Percentiles rank a stretch among this genome's conserved stretches.
Evolutionary conservation across 2,329 filamentous ascomycete genomes (phyloP).

Genomic region (Ilyonectria robusta): DNA sequence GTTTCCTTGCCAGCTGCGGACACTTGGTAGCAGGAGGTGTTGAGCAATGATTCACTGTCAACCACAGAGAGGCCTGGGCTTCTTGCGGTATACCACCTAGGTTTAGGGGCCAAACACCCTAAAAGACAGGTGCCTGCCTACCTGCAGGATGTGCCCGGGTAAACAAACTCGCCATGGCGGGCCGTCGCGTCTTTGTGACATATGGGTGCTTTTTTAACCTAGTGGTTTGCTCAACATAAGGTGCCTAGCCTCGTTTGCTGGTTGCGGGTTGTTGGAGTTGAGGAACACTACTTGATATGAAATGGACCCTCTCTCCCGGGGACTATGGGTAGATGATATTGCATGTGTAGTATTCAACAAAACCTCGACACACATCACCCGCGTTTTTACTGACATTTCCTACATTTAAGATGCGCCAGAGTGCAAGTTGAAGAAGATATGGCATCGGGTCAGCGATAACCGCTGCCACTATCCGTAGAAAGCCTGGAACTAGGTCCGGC

Average conservation of each 20-base stretch:
- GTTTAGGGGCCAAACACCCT: too few species aligned
- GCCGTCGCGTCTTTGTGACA: too few species aligned
- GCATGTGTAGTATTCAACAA: background rate
- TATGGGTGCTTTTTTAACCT: background rate
- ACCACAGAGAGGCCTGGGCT: background rate
- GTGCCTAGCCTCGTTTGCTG: background rate
- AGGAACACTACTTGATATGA: background rate
- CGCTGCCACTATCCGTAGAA: background rate
- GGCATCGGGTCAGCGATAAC: background rate
- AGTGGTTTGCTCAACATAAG: background rate
- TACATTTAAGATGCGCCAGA: background rate
- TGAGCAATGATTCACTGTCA: background rate
- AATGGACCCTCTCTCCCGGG: background rate
- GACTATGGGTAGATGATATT: background rate
- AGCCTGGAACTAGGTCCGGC: conserved; percentile 2
- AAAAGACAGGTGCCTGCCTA: background rate
- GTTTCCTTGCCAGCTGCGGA: background rate
- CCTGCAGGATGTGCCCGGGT: background rate
- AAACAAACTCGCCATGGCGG: background rate
- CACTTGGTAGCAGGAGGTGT: background rate
- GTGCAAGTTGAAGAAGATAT: background rate
- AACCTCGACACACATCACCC: background rate
- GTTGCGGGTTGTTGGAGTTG: background rate
- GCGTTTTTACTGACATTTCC: background rate
- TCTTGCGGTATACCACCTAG: background rate